These are phyloP conservation scores for Suillus sp. DNA, from an alignment of 768 basidiomycete genomes.

Conservation along the genomic window DNA sequence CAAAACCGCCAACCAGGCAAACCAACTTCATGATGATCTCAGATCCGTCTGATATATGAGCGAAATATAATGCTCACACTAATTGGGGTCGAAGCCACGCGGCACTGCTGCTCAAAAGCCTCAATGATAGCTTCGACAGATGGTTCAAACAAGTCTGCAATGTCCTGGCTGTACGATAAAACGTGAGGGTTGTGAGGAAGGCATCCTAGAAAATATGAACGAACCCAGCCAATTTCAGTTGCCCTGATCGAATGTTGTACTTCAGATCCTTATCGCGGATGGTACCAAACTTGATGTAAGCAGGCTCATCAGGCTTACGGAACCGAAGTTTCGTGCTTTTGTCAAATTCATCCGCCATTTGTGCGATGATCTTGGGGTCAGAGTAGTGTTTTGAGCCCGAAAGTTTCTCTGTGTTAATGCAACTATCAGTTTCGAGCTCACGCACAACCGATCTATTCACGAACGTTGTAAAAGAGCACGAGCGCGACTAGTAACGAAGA, in stretches of 20 bases:
- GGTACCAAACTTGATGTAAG: constrained; percentile 43
- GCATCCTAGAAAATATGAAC: not conserved
- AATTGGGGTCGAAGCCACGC: constrained; percentile 25
- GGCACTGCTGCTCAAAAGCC: constrained; percentile 35
- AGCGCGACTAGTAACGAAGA: constrained; percentile 36
- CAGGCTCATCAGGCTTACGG: constrained; percentile 35
- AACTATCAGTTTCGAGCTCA: not conserved
- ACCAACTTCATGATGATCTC: constrained; percentile 27
- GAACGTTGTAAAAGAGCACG: constrained; percentile 31
- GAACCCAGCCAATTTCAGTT: constrained; percentile 41
- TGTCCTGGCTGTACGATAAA: constrained; percentile 29
- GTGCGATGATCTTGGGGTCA: constrained; percentile 30
- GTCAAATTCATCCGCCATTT: constrained; percentile 39
- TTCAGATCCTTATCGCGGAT: constrained; percentile 35
- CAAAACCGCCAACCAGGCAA: constrained; percentile 56
- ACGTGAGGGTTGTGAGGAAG: not conserved
- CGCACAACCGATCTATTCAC: not conserved
- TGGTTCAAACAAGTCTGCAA: constrained; percentile 45
- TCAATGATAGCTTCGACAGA: constrained; percentile 39
- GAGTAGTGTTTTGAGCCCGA: constrained; percentile 29
- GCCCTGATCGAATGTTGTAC: constrained; percentile 38
- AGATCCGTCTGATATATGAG: not conserved
- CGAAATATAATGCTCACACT: constrained; percentile 24
- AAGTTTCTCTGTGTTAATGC: constrained; percentile 27
- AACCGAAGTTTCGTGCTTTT: constrained; percentile 42